Conservation (phyloP, 2,329 filamentous ascomycete genomes). For the Fusarium annulatum region DNA sequence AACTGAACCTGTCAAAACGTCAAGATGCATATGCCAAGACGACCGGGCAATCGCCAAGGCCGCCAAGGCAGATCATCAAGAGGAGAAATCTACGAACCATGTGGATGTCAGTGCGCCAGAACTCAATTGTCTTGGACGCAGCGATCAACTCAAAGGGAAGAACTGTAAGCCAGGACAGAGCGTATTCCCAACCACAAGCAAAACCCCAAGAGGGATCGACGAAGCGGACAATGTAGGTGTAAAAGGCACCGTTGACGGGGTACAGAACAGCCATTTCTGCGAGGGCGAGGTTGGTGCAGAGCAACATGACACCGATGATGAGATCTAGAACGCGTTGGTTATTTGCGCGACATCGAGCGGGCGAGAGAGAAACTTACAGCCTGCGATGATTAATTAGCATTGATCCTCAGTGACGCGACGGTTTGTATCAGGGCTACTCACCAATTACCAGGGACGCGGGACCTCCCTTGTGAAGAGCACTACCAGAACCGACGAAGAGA, state of each 20-base stretch:
- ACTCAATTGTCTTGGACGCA: conserved; percentile 83
- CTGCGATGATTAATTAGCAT: conserved; percentile 3
- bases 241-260: conserved; percentile 91
- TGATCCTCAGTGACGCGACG: no score
- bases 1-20: background rate
- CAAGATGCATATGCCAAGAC: conserved; percentile 9
- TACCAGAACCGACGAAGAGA: conserved; percentile 86
- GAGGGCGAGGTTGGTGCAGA: conserved; percentile 81
- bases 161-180: conserved; percentile 86
- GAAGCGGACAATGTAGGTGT: conserved; percentile 90
- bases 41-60: conserved; percentile 1
- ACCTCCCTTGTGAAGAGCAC: conserved; percentile 76
- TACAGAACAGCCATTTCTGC: conserved; percentile 93
- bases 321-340: conserved; percentile 49
- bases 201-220: conserved; percentile 95
- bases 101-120: conserved; percentile 75
- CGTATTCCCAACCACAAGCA: conserved; percentile 96
- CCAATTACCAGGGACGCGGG: conserved; percentile 81
- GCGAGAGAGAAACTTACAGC: conserved; percentile 1
- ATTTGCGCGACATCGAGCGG: background rate
- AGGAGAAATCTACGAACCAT: conserved; percentile 49
- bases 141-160: conserved; percentile 88
- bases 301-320: conserved; percentile 33
- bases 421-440: conserved; percentile 47
- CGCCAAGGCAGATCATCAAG: conserved; percentile 5